These are phyloP conservation scores for Pyrus pyrifolia DNA, from an alignment of 306 rosid species.

Conservation along the genomic window DNA sequence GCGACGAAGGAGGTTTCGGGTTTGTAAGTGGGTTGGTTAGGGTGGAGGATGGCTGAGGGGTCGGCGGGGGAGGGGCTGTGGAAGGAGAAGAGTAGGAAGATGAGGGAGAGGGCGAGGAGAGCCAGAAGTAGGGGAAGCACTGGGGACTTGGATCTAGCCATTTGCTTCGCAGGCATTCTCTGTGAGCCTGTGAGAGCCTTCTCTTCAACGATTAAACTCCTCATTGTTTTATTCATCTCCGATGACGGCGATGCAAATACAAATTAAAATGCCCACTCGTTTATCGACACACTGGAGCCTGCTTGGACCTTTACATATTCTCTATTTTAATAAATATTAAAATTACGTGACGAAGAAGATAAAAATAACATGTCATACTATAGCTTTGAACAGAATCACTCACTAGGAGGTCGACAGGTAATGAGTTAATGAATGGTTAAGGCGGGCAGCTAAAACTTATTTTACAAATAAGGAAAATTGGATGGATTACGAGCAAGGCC, in stretches of 20 bases:
- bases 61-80: slow-evolving; percentile 15
- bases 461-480: too few relatives aligned
- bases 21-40: neutral
- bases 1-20: slow-evolving; percentile 61
- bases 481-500: too few relatives aligned
- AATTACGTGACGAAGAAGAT: too few relatives aligned
- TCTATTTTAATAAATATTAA: too few relatives aligned
- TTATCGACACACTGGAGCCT: too few relatives aligned
- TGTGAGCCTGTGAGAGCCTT: neutral
- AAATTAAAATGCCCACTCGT: neutral
- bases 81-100: slow-evolving; percentile 34
- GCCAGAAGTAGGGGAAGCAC: slow-evolving; percentile 19
- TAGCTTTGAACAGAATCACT: too few relatives aligned
- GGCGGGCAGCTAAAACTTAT: too few relatives aligned
- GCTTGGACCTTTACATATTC: too few relatives aligned
- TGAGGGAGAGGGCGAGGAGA: slow-evolving; percentile 28
- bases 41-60: neutral
- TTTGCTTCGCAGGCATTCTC: slow-evolving; percentile 11
- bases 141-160: slow-evolving; percentile 55
- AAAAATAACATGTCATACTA: too few relatives aligned
- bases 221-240: neutral
- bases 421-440: too few relatives aligned
- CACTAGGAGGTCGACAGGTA: too few relatives aligned
- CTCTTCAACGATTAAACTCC: neutral
- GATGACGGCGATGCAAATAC: neutral